Conservation (phyloP, 208 protist species). For the Leishmania lainsoni region DNA sequence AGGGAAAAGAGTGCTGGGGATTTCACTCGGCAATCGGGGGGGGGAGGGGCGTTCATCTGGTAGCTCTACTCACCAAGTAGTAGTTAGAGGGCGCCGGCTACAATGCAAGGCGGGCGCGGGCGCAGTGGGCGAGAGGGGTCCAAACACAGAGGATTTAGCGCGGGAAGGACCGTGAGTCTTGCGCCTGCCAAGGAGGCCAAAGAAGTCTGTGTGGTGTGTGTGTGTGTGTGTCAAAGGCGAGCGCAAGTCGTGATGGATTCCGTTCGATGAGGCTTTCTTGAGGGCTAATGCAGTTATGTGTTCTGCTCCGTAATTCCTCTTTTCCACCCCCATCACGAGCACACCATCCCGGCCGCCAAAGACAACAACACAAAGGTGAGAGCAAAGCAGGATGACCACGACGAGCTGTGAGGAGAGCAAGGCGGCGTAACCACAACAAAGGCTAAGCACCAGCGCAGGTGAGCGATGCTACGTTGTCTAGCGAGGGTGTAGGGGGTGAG, state of each 20-base stretch:
- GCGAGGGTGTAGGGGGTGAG: background rate
- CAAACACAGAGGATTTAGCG: background rate
- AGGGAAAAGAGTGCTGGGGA: background rate
- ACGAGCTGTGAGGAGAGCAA: background rate
- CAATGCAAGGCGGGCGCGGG: background rate
- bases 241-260: background rate
- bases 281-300: background rate
- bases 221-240: background rate
- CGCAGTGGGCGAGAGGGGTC: background rate
- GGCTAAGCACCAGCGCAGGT: background rate
- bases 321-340: background rate
- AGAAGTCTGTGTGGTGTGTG: background rate
- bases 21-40: background rate
- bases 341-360: background rate
- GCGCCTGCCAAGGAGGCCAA: background rate
- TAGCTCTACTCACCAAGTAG: background rate
- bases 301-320: background rate
- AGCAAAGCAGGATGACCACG: background rate
- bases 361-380: background rate
- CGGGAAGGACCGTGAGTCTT: background rate
- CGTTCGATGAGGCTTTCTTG: background rate
- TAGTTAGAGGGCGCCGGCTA: background rate
- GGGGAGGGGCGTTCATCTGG: background rate
- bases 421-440: background rate
- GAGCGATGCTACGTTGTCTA: background rate